Evolutionary conservation across 2,329 filamentous ascomycete genomes (phyloP), one percentile per base, ranked within the genome.

Genomic region (Fusarium dimerum): DNA sequence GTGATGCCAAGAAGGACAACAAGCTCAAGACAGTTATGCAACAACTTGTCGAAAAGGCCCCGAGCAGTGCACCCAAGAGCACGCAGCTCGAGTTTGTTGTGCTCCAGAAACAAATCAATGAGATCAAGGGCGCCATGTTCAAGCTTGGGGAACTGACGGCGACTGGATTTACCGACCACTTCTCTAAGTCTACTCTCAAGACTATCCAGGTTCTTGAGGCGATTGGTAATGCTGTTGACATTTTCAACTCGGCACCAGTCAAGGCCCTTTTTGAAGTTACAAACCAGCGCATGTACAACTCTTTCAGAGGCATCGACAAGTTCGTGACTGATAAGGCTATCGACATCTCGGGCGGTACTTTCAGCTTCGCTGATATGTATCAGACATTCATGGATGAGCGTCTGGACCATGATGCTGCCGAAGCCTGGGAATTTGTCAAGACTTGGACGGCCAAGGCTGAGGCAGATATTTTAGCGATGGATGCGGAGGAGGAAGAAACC

Each of bases 211-310:
- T 17, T 7, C 46, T 53, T 10, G 30, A 50, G 26, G 32, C 47
- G 4, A 34, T 53, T n/a, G 51, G 51, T 5, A 50, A 43, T n/a
- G 16, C 51, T 6, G 51, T 47, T 12, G 43, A 40, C 5, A 29
- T 53, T 29, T 53, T 53, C 15, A 53, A 53, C 16, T 32, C 34
- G 11, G 18, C 12, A 1, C 41, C 40, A 0, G 43, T 50, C 12
- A 38, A 29, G n/a, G 36, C 12, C 6, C 39, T 46, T 6, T 53
- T 53, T 15, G 51, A 53, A 12, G 47, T 7, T 17, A 50, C 51
- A 13, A 53, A 50, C n/a, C 47, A 46, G 39, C 51, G 47, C 9
- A 43, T 53, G 15, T 53, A 53, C 30, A 50, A 53, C 16, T 16
- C 47, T n/a, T 45, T 53, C 32, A 29, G 20, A 6, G 47, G 47